Percentiles rank a stretch among this genome's conserved stretches.
Conservation (phyloP, 345 rosid species). For the Cochlearia excelsa region DNA sequence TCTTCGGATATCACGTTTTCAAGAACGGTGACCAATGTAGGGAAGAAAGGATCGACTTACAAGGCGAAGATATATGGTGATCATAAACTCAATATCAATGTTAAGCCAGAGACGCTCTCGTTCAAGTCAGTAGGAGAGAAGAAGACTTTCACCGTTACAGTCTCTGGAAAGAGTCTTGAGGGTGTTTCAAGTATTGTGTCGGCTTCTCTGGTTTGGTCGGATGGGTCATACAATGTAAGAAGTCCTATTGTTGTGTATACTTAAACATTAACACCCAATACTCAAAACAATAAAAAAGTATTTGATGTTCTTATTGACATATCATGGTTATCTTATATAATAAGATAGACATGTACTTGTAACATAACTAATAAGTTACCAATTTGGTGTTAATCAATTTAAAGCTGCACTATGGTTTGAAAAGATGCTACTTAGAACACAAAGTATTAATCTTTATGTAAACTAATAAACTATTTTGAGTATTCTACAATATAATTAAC, state of each 20-base stretch:
- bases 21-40: constrained; percentile 42
- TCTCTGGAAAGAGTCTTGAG: constrained; percentile 27
- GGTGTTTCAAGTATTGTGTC: constrained; percentile 24
- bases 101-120: constrained; percentile 28
- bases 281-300: no score
- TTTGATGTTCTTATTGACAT: no score
- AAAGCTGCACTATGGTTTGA: no score
- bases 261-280: no score
- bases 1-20: constrained; percentile 28
- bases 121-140: constrained; percentile 26
- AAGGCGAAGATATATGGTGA: constrained; percentile 18
- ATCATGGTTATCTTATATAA: no score
- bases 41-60: constrained; percentile 31
- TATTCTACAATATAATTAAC: no score
- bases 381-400: no score
- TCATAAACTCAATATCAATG: constrained; percentile 21
- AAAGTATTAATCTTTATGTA: no score
- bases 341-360: no score
- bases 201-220: constrained; percentile 30
- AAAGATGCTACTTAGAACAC: no score
- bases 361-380: no score
- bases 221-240: constrained; percentile 30
- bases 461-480: no score
- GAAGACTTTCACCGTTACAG: constrained; percentile 27
- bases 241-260: constrained; percentile 30